Base-by-base conservation (phyloP, 139 green algal genomes). In the Chlamydomonas sphaeroides region DNA sequence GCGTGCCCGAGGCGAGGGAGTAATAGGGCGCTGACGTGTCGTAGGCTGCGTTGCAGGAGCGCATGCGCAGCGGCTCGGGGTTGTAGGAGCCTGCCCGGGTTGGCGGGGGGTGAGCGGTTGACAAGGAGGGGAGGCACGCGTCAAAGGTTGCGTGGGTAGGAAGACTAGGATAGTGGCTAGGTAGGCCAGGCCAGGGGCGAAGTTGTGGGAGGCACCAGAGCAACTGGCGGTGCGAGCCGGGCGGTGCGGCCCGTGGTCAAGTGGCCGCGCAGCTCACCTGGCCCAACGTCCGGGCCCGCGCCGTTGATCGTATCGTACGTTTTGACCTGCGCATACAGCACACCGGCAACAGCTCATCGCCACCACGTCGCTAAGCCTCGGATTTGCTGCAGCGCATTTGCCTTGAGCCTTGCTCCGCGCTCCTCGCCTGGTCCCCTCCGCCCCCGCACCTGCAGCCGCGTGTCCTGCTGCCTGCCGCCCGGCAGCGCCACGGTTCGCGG, bases 81-180 rank as follows among this genome's bases (percentile, higher is more conserved):
- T 84, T 84, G 65, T 84, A 84, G 20, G 77, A 84, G 15, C 77
- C 77, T 83, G 75, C 11, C 65, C 20, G 17, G n/a, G n/a, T n/a
- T n/a, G n/a, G n/a, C n/a, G n/a, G n/a, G n/a, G n/a, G n/a, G n/a
- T n/a, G n/a, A n/a, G n/a, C n/a, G n/a, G n/a, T n/a, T n/a, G n/a
- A n/a, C n/a, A n/a, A n/a, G n/a, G n/a, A n/a, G n/a, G n/a, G n/a
- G n/a, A n/a, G n/a, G n/a, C n/a, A n/a, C n/a, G n/a, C n/a, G n/a
- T n/a, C n/a, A n/a, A n/a, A n/a, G n/a, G n/a, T n/a, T n/a, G n/a
- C n/a, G n/a, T n/a, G n/a, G n/a, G n/a, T n/a, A n/a, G n/a, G n/a
- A n/a, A n/a, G n/a, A n/a, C n/a, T n/a, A n/a, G n/a, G n/a, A n/a
- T n/a, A n/a, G n/a, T n/a, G n/a, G n/a, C n/a, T n/a, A n/a, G n/a